Evolutionary conservation across 208 protist species (phyloP).

Genomic region (Leishmania guyanensis): DNA sequence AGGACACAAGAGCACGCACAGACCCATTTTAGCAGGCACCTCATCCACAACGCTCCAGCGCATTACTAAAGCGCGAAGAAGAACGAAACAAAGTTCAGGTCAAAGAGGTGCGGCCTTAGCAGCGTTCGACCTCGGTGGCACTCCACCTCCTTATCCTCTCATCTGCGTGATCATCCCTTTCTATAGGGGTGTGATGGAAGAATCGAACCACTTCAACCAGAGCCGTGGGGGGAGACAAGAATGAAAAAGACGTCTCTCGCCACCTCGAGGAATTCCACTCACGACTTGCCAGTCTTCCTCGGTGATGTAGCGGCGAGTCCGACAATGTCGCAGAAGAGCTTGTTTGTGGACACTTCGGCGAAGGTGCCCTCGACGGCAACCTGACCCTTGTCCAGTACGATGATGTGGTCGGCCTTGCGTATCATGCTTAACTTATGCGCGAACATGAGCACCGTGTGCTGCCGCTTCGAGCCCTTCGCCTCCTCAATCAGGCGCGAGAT

Average conservation of each 20-base stretch:
- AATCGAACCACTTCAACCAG: background rate
- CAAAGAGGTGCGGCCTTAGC: background rate
- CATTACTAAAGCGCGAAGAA: background rate
- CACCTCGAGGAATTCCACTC: background rate
- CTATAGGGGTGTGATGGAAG: too few relatives aligned
- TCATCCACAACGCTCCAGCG: background rate
- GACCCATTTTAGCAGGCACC: background rate
- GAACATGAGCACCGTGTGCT: slow-evolving; percentile 86
- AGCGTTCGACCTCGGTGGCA: background rate
- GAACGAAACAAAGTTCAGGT: background rate
- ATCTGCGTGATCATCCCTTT: background rate
- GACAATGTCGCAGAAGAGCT: slow-evolving; percentile 64
- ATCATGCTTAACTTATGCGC: slow-evolving; percentile 91
- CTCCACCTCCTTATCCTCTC: background rate
- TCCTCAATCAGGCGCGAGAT: slow-evolving; percentile 78
- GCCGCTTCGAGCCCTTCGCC: slow-evolving; percentile 41
- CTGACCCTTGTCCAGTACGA: slow-evolving; percentile 83
- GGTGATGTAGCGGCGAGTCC: slow-evolving; percentile 35
- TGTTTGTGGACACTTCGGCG: slow-evolving; percentile 57
- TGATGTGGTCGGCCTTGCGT: slow-evolving; percentile 83
- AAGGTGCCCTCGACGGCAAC: slow-evolving; percentile 77
- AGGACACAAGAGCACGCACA: background rate
- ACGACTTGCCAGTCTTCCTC: slow-evolving; percentile 1
- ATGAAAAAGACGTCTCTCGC: background rate
- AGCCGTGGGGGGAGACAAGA: background rate